phyloP scores from a whole-genome alignment of 1,284 basidiomycete species.

The Heterobasidion irregulare region DNA sequence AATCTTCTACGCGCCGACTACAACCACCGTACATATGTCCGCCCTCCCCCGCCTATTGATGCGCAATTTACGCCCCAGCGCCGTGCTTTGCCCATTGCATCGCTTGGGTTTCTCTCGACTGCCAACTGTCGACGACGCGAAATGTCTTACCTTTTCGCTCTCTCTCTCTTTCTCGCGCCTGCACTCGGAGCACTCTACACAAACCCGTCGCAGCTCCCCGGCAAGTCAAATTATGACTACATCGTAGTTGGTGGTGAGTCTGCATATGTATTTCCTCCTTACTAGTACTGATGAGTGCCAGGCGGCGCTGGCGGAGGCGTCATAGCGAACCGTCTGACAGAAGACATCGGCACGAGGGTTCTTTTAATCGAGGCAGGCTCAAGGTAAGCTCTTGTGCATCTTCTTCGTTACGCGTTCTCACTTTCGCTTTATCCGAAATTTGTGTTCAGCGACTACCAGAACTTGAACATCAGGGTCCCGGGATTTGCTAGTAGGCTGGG shows the following conservation, averaged over 20 bases:
- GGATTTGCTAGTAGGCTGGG: slow-evolving; percentile 3
- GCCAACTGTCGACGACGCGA: not conserved
- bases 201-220: not conserved
- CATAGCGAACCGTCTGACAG: slow-evolving; percentile 1
- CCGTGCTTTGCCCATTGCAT: too few species aligned
- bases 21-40: too few species aligned
- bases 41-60: too few species aligned
- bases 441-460: slow-evolving; percentile 16
- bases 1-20: too few species aligned
- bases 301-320: slow-evolving; percentile 2
- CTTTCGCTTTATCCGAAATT: not conserved
- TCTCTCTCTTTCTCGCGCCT: not conserved
- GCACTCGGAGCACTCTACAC: not conserved
- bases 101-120: too few species aligned
- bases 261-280: not conserved
- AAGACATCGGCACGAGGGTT: not conserved
- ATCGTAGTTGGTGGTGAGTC: slow-evolving; percentile 12
- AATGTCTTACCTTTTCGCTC: not conserved
- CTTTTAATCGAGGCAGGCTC: slow-evolving; percentile 2
- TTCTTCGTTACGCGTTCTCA: not conserved
- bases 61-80: too few species aligned
- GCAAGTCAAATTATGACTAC: slow-evolving; percentile 8
- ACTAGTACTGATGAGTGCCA: not conserved
- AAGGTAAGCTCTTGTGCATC: not conserved
- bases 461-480: slow-evolving; percentile 15